Conservation (phyloP, 2,329 filamentous ascomycete genomes). For the Verticillium nubilum region DNA sequence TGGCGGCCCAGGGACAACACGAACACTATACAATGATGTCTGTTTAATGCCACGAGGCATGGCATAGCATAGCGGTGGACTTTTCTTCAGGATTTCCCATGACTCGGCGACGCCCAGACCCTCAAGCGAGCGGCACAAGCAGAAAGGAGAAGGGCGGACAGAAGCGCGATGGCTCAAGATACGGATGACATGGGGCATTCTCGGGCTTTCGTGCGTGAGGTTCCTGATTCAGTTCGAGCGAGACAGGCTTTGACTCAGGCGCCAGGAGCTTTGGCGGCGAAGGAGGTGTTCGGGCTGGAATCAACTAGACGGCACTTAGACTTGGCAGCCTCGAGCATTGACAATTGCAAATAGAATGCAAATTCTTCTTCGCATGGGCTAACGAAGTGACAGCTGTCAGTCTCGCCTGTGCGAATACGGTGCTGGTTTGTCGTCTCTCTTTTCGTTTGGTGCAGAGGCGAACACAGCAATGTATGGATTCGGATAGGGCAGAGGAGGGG, state of each 20-base stretch:
- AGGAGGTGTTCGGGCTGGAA: background rate
- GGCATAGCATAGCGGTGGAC: background rate
- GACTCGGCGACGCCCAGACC: background rate
- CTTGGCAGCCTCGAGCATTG: background rate
- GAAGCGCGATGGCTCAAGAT: background rate
- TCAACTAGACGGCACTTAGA: background rate
- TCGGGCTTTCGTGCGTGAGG: background rate
- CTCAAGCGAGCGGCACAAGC: background rate
- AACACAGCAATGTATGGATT: background rate
- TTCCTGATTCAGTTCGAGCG: background rate
- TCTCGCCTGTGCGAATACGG: background rate
- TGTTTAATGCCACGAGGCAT: background rate
- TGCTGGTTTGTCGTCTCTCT: background rate
- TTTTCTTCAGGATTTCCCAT: background rate
- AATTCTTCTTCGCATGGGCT: background rate
- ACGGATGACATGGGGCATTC: background rate
- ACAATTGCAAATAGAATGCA: background rate
- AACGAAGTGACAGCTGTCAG: background rate
- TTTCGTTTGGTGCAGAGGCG: background rate
- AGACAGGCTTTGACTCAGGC: background rate
- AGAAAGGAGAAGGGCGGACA: background rate
- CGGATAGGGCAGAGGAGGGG: background rate
- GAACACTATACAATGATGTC: background rate
- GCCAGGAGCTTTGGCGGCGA: background rate
- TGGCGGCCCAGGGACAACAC: background rate